phyloP scores from a whole-genome alignment of 306 rosid species.

The Glycyrrhiza uralensis region DNA sequence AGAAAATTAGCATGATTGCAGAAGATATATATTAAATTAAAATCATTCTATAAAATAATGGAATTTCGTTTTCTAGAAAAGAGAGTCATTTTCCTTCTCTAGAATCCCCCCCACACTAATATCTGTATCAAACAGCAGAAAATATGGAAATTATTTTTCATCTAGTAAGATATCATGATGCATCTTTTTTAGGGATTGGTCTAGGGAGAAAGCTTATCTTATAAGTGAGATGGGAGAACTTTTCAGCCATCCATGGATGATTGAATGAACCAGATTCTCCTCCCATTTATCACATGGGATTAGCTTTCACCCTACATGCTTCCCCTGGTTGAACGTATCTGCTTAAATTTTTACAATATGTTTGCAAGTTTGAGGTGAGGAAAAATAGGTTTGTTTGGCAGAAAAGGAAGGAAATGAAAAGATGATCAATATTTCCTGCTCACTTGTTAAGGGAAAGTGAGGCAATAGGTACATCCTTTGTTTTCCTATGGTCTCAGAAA shows the following conservation, averaged over 20 bases:
- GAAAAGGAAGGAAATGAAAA: constrained; percentile 3
- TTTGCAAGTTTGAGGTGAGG: not conserved
- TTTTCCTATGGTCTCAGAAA: not conserved
- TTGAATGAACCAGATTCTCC: not conserved
- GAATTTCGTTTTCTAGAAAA: not conserved
- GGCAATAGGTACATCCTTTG: not conserved
- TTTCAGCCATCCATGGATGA: not conserved
- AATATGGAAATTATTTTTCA: constrained; percentile 6
- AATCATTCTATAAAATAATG: not conserved
- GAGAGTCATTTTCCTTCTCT: not conserved
- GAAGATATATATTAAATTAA: not conserved
- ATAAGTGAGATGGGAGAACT: not conserved
- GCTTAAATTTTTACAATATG: not conserved
- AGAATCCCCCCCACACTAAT: not conserved
- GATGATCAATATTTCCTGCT: not conserved
- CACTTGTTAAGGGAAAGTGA: not conserved
- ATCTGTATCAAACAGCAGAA: not conserved
- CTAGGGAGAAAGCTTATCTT: not conserved
- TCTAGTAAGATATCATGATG: not conserved
- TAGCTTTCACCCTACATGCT: not conserved
- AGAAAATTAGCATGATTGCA: not conserved
- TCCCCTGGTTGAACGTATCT: constrained; percentile 3
- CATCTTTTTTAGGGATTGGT: not conserved
- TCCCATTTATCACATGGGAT: not conserved
- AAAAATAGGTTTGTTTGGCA: not conserved